A percentile compares a stretch with the other conserved stretches of the same genome.
These are phyloP conservation scores for Penicillium sp. DNA, from an alignment of 2,329 filamentous ascomycete genomes.

Conservation along the genomic window DNA sequence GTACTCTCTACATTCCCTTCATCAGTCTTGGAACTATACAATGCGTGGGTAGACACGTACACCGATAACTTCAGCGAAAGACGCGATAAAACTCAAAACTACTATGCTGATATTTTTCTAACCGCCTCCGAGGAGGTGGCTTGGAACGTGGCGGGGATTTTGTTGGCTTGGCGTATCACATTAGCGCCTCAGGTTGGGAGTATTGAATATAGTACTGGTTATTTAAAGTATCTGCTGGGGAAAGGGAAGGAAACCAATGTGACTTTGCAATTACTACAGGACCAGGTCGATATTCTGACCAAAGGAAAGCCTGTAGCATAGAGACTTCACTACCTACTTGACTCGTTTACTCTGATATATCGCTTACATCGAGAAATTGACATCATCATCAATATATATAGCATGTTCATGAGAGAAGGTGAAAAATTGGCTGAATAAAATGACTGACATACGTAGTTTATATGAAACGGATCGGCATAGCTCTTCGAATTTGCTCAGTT, in stretches of 20 bases:
- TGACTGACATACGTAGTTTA: too few species aligned
- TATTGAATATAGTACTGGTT: constrained; percentile 2
- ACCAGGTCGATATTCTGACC: constrained; percentile 2
- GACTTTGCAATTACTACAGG: constrained; percentile 7
- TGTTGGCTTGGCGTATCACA: constrained; percentile 22
- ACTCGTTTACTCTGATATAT: too few species aligned
- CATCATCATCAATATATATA: too few species aligned
- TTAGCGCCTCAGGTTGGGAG: constrained; percentile 12
- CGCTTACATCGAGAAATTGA: too few species aligned
- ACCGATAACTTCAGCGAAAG: constrained; percentile 9
- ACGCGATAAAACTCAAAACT: constrained; percentile 8
- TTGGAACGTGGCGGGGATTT: constrained; percentile 22
- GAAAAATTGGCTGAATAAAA: too few species aligned
- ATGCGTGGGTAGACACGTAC: constrained; percentile 19
- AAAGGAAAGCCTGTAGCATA: neutral
- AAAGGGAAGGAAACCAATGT: constrained; percentile 5
- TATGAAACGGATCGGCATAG: too few species aligned
- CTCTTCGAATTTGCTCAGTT: too few species aligned
- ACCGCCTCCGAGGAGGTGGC: constrained; percentile 15
- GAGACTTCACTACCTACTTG: too few species aligned
- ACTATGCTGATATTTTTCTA: constrained; percentile 7
- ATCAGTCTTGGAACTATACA: constrained; percentile 12
- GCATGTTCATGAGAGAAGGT: too few species aligned
- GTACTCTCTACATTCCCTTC: constrained; percentile 9
- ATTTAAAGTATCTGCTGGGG: constrained; percentile 1